Base-by-base conservation (phyloP, 1,139 yeast species). In the Taphrina wiesneri region DNA sequence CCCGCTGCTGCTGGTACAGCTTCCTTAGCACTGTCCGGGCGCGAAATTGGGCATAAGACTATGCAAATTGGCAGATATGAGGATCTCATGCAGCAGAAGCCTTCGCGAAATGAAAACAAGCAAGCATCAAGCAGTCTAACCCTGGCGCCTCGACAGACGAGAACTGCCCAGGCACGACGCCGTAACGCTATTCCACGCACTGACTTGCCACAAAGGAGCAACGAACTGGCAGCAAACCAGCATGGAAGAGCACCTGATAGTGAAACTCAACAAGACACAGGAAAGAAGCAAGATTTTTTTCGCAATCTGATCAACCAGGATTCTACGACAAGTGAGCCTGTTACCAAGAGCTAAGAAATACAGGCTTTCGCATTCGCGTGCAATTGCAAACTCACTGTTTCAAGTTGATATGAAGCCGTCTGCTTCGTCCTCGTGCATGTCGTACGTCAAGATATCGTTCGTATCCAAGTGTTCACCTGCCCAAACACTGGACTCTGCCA, bases 1-100 rank as follows among this genome's bases (percentile, higher is more conserved):
- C 78, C 79, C 0, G 73, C 76, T 13, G 70, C 81, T 66, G 83
- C 88, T 2, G 93, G 95, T 0, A 80, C 76, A 65, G 88, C 88
- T 0, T 76, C 80, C 0, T 74, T 88, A 74, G 74, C 75, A 2
- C 71, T 86, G n/a, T 80, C 82, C 47, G 83, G 85, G 0, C 71
- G 70, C 11, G 71, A 69, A 7, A 75, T 83, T 28, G 81, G 80
- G 13, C 81, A 77, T 0, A 74, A 72, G 32, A 61, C 64, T 0
- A 71, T 86, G 1, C 71, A 73, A 21, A 74, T 82, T 28, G 82
- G 82, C 0, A 72, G 79, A 3, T 78, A 80, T 52, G 65, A 72
- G 19, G 68, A 66, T 19, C 52, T 66, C 28, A 49, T 66, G 67
- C 46, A 45, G 34, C 41, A 17, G 25, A 4, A 45, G 9, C 19